Conservation (phyloP, 345 rosid species). For the Eucalyptus decipiens region DNA sequence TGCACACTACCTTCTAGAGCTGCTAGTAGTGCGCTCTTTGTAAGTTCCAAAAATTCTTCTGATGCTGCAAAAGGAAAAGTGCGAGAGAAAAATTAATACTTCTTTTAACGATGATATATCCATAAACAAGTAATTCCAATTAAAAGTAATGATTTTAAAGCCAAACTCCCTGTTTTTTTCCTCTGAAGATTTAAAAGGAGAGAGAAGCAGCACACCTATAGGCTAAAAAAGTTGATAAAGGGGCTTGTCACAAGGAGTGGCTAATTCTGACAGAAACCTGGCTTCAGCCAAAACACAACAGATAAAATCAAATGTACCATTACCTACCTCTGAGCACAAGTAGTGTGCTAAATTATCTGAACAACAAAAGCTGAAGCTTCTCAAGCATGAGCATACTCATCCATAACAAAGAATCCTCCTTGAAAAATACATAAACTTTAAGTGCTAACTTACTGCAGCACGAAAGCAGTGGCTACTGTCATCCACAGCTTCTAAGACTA, state of each 20-base stretch:
- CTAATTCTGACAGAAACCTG: background rate
- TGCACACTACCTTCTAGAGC: constrained; percentile 71
- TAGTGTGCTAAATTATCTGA: background rate
- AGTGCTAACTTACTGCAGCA: background rate
- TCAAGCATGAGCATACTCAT: background rate
- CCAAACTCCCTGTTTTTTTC: background rate
- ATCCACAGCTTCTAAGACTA: background rate
- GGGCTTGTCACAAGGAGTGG: background rate
- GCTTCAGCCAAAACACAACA: background rate
- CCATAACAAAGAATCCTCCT: background rate
- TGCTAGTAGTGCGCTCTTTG: constrained; percentile 86
- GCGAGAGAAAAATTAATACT: background rate
- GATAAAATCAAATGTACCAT: background rate
- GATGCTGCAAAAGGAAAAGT: constrained; percentile 47
- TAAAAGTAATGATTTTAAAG: background rate
- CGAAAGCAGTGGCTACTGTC: background rate
- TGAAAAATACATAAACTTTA: background rate
- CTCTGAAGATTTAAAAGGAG: background rate
- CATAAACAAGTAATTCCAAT: background rate
- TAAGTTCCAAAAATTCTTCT: constrained; percentile 95
- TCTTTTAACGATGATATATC: background rate
- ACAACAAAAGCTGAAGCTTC: background rate
- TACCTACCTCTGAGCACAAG: background rate
- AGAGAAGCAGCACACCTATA: background rate
- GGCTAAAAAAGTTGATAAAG: background rate